These are phyloP conservation scores for Sporobolomyces roseus DNA, from an alignment of 768 basidiomycete genomes.

Conservation along the genomic window DNA sequence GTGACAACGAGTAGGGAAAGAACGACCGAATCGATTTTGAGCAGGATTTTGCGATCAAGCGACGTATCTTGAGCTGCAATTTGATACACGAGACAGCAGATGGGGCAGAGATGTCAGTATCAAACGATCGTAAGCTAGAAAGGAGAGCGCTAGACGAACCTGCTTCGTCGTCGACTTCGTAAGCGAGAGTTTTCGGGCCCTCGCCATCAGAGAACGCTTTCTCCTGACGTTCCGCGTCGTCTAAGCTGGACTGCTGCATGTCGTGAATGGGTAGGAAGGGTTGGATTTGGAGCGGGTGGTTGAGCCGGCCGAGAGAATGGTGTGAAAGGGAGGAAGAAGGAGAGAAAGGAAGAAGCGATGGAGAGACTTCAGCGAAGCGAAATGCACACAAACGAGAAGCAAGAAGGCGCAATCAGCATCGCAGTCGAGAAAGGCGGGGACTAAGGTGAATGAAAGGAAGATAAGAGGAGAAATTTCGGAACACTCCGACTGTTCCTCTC, in stretches of 20 bases:
- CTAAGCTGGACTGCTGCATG: neutral
- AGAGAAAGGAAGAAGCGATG: too few relatives aligned
- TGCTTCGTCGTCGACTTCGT: neutral
- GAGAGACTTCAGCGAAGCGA: neutral
- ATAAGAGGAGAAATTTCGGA: neutral
- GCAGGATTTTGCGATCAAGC: conserved; percentile 13
- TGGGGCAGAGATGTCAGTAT: neutral
- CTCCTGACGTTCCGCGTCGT: too few relatives aligned
- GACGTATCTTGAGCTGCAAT: neutral
- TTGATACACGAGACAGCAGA: neutral
- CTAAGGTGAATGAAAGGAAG: neutral
- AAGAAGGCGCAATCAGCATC: too few relatives aligned
- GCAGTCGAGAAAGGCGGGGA: neutral
- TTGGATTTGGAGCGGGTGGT: neutral
- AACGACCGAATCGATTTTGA: conserved; percentile 26
- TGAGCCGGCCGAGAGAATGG: neutral
- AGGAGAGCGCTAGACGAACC: neutral
- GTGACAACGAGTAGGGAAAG: conserved; percentile 22
- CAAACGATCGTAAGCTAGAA: neutral
- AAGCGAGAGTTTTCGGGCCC: neutral
- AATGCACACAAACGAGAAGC: neutral
- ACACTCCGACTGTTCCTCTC: neutral
- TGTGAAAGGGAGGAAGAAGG: neutral
- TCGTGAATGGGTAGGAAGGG: neutral
- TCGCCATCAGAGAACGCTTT: neutral